Evolutionary conservation across 2,329 filamentous ascomycete species (phyloP), one percentile per base, ranked within the genome.

Genomic region (Exserohilum rostratum): DNA sequence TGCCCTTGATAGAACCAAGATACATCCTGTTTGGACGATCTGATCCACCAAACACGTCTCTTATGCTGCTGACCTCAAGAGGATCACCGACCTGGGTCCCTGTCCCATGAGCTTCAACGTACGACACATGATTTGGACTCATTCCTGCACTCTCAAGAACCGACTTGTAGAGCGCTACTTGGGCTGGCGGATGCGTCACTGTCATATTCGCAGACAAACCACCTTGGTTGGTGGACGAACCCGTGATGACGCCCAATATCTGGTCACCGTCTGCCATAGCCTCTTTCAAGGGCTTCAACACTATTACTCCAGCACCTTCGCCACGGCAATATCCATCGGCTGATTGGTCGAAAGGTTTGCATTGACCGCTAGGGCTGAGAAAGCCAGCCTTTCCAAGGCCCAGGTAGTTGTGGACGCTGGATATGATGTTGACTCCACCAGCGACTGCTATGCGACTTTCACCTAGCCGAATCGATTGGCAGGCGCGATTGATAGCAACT

Each of bases 101-200:
- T 3, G 70, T 73, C 1, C 68, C 70, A 43, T 73, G 68, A 53
- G 67, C 63, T 29, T 73, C 70, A 9, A 71, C 57, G 40, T 65
- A 72, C 15, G 46, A 51, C 22, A 72, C 53, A 7, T 65, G 53
- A 3, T 46, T 2, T 2, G 79, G 76, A 10, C 27, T 44, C 40
- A 44, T 44, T 15, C 29, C 70, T 62, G 6, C 79, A 60, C 5
- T 69, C 71, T 12, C 66, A 56, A 15, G 68, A 67, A 69, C 46
- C 0, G 66, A 46, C 12, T 55, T 50, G 2, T 43, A 22, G 43
- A 56, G 62, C 17, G 42, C 39, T 6, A 39, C 31, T 34, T 72
- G 67, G 5, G 60, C 53, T 9, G 56, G 58, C 5, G 55, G 61
- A 51, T 67, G 61, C 2, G 70, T 64, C 9, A 31, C 22, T 31